Evolutionary conservation across 495 filamentous ascomycete genomes (phyloP).

Genomic region (Tricharina praecox): DNA sequence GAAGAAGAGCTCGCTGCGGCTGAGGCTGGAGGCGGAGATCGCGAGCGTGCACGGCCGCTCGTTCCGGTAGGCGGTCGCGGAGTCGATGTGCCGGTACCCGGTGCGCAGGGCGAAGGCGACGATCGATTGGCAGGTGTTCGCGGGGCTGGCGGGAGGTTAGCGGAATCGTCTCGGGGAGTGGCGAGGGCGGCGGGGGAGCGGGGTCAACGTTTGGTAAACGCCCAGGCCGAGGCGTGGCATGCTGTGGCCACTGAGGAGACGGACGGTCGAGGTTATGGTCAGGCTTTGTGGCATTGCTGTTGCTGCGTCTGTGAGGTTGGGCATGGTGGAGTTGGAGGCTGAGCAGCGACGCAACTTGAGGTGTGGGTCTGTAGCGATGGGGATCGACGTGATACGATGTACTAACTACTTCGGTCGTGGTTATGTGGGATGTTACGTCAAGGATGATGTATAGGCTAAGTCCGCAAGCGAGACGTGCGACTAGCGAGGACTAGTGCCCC

Average conservation of each 20-base stretch:
- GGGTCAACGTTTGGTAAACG: constrained; percentile 15
- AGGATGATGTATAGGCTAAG: too few species aligned
- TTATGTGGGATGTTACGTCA: too few species aligned
- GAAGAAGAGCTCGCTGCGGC: constrained; percentile 38
- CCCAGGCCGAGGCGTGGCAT: constrained; percentile 22
- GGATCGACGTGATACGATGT: too few species aligned
- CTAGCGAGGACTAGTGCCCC: too few species aligned
- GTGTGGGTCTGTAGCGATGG: too few species aligned
- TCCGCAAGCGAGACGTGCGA: too few species aligned
- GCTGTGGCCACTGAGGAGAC: constrained; percentile 16
- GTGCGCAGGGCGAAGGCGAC: constrained; percentile 10
- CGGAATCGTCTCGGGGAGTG: too few species aligned
- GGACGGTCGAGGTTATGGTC: constrained; percentile 8
- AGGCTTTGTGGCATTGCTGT: not conserved
- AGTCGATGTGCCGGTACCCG: constrained; percentile 31
- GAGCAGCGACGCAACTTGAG: too few species aligned
- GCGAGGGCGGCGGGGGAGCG: not conserved
- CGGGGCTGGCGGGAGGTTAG: constrained; percentile 8
- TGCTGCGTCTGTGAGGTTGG: too few species aligned
- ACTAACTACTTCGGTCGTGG: too few species aligned
- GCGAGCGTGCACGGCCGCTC: constrained; percentile 35
- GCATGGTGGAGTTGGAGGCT: too few species aligned
- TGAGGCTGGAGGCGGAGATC: constrained; percentile 32
- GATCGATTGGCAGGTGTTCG: constrained; percentile 10
- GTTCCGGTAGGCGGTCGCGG: constrained; percentile 38